Percentiles rank a stretch among this genome's conserved stretches.
Evolutionary conservation across 2,329 filamentous ascomycete species (phyloP).

Genomic region (Pestalotiopsis sp.): DNA sequence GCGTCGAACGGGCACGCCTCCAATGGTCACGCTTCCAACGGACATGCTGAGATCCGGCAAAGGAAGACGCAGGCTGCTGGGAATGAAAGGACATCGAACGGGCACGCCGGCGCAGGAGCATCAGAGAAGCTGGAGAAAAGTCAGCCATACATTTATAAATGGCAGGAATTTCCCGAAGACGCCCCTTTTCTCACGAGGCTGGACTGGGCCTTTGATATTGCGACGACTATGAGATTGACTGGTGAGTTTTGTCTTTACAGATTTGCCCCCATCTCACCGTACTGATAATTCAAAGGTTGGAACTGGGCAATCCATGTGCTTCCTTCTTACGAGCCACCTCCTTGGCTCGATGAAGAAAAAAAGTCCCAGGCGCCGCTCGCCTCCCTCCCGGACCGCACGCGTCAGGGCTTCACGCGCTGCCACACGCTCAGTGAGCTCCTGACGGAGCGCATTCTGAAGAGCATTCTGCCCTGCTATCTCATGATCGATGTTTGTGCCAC

Average conservation of each 20-base stretch:
- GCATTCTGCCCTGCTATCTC: constrained; percentile 61
- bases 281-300: constrained; percentile 49
- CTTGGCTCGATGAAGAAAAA: constrained; percentile 40
- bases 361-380: constrained; percentile 36
- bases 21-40: not conserved
- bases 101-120: not conserved
- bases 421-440: constrained; percentile 48
- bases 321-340: constrained; percentile 42
- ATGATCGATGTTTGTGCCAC: constrained; percentile 71
- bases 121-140: not conserved
- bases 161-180: constrained; percentile 60
- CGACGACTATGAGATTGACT: constrained; percentile 54
- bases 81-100: not conserved
- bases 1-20: not conserved
- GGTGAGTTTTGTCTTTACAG: constrained; percentile 40
- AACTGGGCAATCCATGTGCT: constrained; percentile 54
- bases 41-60: not conserved
- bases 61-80: not conserved
- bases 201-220: constrained; percentile 59
- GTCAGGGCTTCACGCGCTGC: constrained; percentile 48
- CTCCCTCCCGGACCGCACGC: constrained; percentile 43
- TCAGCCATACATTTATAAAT: constrained; percentile 54
- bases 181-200: constrained; percentile 52
- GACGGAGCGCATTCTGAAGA: constrained; percentile 41
- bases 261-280: not conserved